Base-by-base conservation (phyloP, 1,284 basidiomycete genomes). In the Ceratobasidium sp. region DNA sequence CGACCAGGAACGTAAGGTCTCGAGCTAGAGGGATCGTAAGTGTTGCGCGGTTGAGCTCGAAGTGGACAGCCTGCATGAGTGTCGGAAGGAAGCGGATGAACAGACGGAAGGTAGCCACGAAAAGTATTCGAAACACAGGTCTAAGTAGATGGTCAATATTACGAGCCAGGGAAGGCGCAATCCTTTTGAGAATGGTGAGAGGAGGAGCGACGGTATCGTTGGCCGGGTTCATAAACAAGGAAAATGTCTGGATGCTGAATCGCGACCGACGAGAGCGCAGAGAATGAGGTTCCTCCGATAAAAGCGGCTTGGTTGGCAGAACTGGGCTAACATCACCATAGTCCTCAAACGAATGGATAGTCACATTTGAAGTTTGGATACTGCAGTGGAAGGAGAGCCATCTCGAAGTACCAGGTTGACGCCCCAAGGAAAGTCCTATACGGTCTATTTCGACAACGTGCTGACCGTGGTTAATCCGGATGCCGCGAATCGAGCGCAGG, bases 401-500 rank as follows among this genome's bases (percentile, higher is more conserved):
- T 41, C 43, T 52, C 18, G 50, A 70, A 49, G 41, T 38, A 44
- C 32, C 85, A 81, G 41, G 83, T 79, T 18, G 82, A 84, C 21
- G 86, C 82, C 78, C 85, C 80, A 77, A 83, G 82, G 75, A 84
- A 88, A 58, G 85, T 83, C 88, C 86, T 64, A 92, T 86, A 66
- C 91, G 88, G 73, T 92, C 90, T 14, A 90, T 82, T 50, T 84
- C 85, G 81, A 86, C 86, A 47, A 84, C 87, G 67, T 84, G 82
- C 63, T 79, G 81, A 49, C 88, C 87, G 49, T 82, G 83, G 61
- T 86, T 85, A 73, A 91, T 85, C 80, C 90, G 91, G 44, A 93
- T 82, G 28, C 91, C 91, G 57, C 90, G 87, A 75, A 93, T 87
- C 28, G 91, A 93, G 66, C 90, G 86, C 50, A 91, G 81, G 78